A percentile compares a stretch with the other conserved stretches of the same genome.
These are phyloP conservation scores for Phytophthora megakarya DNA, from an alignment of 352 stramenopile genomes.

Conservation along the genomic window DNA sequence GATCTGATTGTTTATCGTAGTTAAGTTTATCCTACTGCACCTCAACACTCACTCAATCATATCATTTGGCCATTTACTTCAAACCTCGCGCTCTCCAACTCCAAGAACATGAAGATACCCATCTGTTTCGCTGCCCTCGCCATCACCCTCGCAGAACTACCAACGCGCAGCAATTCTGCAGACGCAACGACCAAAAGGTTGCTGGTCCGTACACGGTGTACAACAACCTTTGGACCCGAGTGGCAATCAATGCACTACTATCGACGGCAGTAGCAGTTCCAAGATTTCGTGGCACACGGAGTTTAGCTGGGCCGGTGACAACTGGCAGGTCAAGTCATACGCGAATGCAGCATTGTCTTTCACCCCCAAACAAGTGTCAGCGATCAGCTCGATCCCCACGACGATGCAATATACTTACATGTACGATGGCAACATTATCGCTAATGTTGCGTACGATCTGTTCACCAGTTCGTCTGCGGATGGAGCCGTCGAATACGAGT, in stretches of 20 bases:
- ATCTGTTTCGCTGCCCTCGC: too few species aligned
- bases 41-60: too few species aligned
- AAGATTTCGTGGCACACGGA: slow-evolving; percentile 41
- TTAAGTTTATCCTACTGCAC: too few species aligned
- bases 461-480: slow-evolving; percentile 31
- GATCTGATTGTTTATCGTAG: too few species aligned
- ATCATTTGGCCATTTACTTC: too few species aligned
- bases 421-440: slow-evolving; percentile 37
- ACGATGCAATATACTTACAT: slow-evolving; percentile 40
- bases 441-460: slow-evolving; percentile 43
- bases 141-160: too few species aligned
- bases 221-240: too few species aligned
- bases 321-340: slow-evolving; percentile 48
- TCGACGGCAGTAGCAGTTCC: slow-evolving; percentile 29
- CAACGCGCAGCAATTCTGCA: too few species aligned
- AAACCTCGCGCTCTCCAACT: too few species aligned
- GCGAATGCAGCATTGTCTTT: slow-evolving; percentile 45
- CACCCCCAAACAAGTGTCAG: slow-evolving; percentile 29
- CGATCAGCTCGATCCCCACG: slow-evolving; percentile 41
- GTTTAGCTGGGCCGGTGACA: slow-evolving; percentile 42
- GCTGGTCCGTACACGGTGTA: too few species aligned
- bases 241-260: slow-evolving; percentile 41
- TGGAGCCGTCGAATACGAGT: slow-evolving; percentile 36
- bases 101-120: too few species aligned
- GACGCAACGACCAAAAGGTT: too few species aligned